Evolutionary conservation across 1,284 basidiomycete species (phyloP), one percentile per base, ranked within the genome.

Genomic region (Fistulinella cinereoalba): DNA sequence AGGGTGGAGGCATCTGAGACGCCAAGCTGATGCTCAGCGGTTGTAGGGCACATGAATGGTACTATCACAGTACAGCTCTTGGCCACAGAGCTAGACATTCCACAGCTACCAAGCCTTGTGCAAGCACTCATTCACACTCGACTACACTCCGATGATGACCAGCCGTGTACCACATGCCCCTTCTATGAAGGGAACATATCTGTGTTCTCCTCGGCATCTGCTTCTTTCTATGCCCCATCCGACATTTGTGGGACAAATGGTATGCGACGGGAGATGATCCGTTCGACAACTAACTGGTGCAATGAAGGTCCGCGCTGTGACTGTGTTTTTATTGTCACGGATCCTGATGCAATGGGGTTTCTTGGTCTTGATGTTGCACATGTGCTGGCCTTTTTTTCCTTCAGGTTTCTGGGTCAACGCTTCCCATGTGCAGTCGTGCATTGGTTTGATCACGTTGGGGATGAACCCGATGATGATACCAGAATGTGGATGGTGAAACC

Each of bases 391-490:
- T 60, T 67, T 19, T 60, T 69, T 29, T 56, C 55, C 0, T 60
- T 69, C 31, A 13, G 15, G 4, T 55, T 33, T 57, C 29, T 19
- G 42, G 2, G 41, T 37, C 1, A 36, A 0, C 4, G n/a, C 6
- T 65, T 64, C 49, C 55, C 57, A 3, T 68, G 62, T 44, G 59
- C 65, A 1, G 33, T 62, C 0, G 54, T 54, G 0, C 33, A 38
- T 37, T 57, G 50, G 50, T 56, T 28, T 27, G 28, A 41, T 11
- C 4, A 5, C 8, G 24, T 46, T 10, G 22, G 32, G 3, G 38
- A 50, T n/a, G 12, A 37, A 11, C 52, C 50, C 6, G 47, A 56
- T 11, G 41, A 43, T 11, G 37, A 46, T 9, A 57, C 47, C 1
- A 48, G 56, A 2, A 54, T 56, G 47, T 54, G 52, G 50, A 39